Evolutionary conservation across 768 basidiomycete genomes (phyloP).

Genomic region (Rhodotorula sphaerocarpa): DNA sequence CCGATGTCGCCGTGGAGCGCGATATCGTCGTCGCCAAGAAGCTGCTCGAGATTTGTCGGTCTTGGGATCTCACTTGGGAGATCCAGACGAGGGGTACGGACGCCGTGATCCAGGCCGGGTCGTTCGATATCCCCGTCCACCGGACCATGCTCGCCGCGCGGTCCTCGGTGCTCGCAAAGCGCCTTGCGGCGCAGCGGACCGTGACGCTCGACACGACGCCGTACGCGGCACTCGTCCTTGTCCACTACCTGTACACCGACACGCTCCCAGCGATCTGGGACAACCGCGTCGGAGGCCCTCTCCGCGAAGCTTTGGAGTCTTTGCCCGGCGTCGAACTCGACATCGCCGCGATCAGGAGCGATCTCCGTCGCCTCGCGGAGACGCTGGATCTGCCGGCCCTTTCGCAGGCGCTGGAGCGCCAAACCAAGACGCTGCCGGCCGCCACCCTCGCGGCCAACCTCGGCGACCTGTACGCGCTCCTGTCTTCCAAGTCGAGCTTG

Average conservation of each 20-base stretch:
- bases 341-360: constrained; percentile 19
- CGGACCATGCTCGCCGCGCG: constrained; percentile 59
- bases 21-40: constrained; percentile 30
- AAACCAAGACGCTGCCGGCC: constrained; percentile 50
- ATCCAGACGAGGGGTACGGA: constrained; percentile 53
- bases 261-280: constrained; percentile 78
- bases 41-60: constrained; percentile 2
- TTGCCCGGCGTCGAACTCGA: constrained; percentile 34
- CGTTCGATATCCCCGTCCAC: constrained; percentile 54
- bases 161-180: constrained; percentile 47
- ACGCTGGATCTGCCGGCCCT: constrained; percentile 50
- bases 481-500: not conserved
- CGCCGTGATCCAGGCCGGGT: constrained; percentile 49
- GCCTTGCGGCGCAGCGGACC: constrained; percentile 43
- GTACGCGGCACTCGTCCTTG: constrained; percentile 62
- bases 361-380: constrained; percentile 4
- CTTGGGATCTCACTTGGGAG: constrained; percentile 38
- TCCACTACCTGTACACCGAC: constrained; percentile 85
- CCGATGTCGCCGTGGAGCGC: constrained; percentile 20
- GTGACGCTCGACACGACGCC: constrained; percentile 54
- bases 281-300: constrained; percentile 51
- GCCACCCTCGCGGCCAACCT: constrained; percentile 50
- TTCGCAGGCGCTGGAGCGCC: constrained; percentile 52
- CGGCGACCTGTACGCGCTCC: constrained; percentile 46
- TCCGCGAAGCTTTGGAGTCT: constrained; percentile 46